phyloP scores from a whole-genome alignment of 257 asterid genomes.

The Przewalskia tangutica region DNA sequence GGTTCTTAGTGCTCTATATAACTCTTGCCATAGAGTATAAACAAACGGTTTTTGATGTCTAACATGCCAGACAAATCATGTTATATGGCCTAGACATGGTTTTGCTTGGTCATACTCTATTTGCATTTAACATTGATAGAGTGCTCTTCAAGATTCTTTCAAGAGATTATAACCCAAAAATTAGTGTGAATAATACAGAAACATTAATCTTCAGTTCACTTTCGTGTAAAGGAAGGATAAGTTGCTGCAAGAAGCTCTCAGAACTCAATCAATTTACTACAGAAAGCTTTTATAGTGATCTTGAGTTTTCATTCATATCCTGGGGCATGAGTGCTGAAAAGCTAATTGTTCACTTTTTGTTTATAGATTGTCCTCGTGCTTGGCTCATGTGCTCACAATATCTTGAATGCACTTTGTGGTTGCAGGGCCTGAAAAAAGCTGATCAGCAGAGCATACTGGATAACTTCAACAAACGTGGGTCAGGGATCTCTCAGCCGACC shows the following conservation, averaged over 20 bases:
- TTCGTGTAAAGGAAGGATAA: neutral
- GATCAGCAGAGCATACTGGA: conserved; percentile 94
- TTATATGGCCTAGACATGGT: neutral
- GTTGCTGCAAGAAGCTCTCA: neutral
- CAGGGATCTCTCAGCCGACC: conserved; percentile 58
- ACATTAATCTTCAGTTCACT: neutral
- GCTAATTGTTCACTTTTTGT: neutral
- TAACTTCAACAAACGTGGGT: conserved; percentile 81
- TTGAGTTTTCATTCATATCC: neutral
- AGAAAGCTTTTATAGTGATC: neutral
- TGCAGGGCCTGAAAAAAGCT: conserved; percentile 79
- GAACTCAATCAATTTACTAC: neutral
- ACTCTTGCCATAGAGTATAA: neutral
- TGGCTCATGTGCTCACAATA: neutral
- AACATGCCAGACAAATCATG: neutral
- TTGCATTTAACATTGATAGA: neutral
- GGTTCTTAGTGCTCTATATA: neutral
- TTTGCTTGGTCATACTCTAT: neutral
- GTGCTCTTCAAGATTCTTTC: neutral
- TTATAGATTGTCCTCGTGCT: neutral
- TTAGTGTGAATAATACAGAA: neutral
- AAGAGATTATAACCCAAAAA: neutral
- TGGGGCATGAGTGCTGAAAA: neutral
- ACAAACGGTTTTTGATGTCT: neutral
- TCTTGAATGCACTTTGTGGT: neutral